Base-by-base conservation (phyloP, 495 filamentous ascomycete genomes). In the Neurospora sp. region DNA sequence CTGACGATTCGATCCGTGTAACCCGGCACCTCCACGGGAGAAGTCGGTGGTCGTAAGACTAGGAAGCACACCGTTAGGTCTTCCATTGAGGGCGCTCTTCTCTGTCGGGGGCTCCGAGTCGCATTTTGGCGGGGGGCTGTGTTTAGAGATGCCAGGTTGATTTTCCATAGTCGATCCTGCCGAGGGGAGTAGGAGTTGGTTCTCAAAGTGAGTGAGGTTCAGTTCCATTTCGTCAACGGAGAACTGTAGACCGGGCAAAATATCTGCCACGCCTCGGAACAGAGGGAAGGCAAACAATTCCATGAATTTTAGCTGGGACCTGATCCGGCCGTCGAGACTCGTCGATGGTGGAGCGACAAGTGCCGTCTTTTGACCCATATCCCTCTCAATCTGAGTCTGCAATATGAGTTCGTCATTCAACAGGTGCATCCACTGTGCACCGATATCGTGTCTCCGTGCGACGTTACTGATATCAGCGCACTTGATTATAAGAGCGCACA, bases 401-500 rank as follows among this genome's bases (percentile, higher is more conserved):
- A 95, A 90, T 23, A 94, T 90, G 77, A 98, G 98, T 79, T 99
- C 96, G 72, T 97, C 93, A 72, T 95, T 94, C 41, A 99, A 85
- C 70, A 96, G 94, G 78, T 89, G 88, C 72, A 95, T 96, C 96
- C 96, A 99, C 78, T 90, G 86, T 27, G 91, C 85, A 27, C 96
- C 96, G 40, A 93, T 87, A 41, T 91, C 88, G 82, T 95, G 94
- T 73, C 90, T 90, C 72, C 95, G 91, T 40, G 95, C 93, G 77
- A 99, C 96, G 80, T 99, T 99, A 83, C 96, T 97, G 80, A 99
- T 98, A 80, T 99, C 96, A 38, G 96, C 96, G 80, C 96, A 98
- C 79, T 99, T 99, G 83, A 99, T 98, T 69, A 99, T 83, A 69
- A 99, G 82, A 35, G 93, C 93, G 81, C 96, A 98, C 4, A 91